Evolutionary conservation across 345 rosid species (phyloP), one percentile per base, ranked within the genome.

Genomic region (Anacardium occidentale): DNA sequence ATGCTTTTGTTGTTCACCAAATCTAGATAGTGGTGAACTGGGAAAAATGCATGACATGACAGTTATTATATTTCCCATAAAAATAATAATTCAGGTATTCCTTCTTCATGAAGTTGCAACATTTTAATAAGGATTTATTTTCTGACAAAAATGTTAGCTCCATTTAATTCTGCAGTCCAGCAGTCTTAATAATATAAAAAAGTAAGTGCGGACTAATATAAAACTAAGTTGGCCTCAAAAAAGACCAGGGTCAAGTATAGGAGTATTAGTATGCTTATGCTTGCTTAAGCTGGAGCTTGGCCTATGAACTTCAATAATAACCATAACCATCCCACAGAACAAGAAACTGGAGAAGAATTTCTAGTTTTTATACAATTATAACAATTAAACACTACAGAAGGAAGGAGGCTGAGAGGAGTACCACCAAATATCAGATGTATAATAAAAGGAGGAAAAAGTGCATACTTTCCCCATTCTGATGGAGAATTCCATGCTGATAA

Each of bases 401-500:
- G 26, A 44, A 7, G 18, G 8, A 37, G 42, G 42, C 42, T 37
- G 42, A 37, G 14, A 45, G 22, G 34, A 24, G 1, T 51, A 71
- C 51, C 20, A 50, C 17, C 24, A 21, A 34, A 53, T 40, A 72
- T 40, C 44, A 69, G 13, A 70, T 66, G 52, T 65, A 63, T 20
- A 68, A 61, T 22, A 77, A 54, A 68, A 25, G 65, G 44, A 18
- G 69, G 61, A 76, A 70, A 44, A 79, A 69, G 64, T 7, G 34
- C 81, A 58, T 92, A 95, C 99, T 91, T 95, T 83, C 96, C 99
- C 99, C 98, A 92, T 80, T 92, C 99, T 63, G 89, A 80, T 14
- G 98, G 98, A 82, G 99, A 89, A 85, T 95, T 91, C 99, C 98
- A 95, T 17, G 99, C 90, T 25, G 99, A 89, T 77, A 95, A 77